A percentile compares a stretch with the other conserved stretches of the same genome.
phyloP scores from a whole-genome alignment of 1,139 yeast species.

The Blastobotrys persicus region DNA sequence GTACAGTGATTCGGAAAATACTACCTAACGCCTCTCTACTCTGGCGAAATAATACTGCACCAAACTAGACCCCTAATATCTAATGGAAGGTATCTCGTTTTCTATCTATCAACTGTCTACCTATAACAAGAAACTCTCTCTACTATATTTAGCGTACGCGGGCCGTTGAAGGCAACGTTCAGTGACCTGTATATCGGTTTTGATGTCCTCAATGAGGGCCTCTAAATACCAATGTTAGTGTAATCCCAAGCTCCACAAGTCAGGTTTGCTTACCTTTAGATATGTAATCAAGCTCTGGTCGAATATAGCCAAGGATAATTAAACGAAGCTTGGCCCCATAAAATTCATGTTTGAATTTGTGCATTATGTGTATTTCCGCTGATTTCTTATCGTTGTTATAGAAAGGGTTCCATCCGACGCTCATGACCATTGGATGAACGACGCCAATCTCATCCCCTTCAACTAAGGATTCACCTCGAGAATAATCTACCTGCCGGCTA shows the following conservation, averaged over 20 bases:
- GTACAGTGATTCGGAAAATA: too few relatives aligned
- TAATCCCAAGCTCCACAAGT: conserved; percentile 32
- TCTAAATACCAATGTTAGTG: conserved; percentile 42
- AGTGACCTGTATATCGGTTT: conserved; percentile 73
- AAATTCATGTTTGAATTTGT: conserved; percentile 62
- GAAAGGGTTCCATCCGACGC: conserved; percentile 95
- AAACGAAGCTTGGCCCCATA: conserved; percentile 78
- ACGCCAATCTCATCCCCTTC: conserved; percentile 43
- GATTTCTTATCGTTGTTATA: conserved; percentile 54
- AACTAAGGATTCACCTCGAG: conserved; percentile 55
- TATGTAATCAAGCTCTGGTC: conserved; percentile 88
- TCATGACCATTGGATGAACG: conserved; percentile 85
- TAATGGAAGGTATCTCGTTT: too few relatives aligned
- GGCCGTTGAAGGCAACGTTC: conserved; percentile 45
- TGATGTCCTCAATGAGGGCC: conserved; percentile 81
- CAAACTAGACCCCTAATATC: too few relatives aligned
- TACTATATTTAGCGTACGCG: conserved; percentile 33
- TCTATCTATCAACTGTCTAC: background rate
- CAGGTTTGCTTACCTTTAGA: conserved; percentile 46
- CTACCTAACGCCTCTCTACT: too few relatives aligned
- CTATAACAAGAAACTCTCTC: conserved; percentile 24
- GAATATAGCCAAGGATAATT: conserved; percentile 76
- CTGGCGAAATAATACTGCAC: too few relatives aligned
- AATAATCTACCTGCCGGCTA: conserved; percentile 43
- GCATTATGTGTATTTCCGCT: conserved; percentile 77